phyloP scores from a whole-genome alignment of 441 rosid genomes.

The Daphne laureola region DNA sequence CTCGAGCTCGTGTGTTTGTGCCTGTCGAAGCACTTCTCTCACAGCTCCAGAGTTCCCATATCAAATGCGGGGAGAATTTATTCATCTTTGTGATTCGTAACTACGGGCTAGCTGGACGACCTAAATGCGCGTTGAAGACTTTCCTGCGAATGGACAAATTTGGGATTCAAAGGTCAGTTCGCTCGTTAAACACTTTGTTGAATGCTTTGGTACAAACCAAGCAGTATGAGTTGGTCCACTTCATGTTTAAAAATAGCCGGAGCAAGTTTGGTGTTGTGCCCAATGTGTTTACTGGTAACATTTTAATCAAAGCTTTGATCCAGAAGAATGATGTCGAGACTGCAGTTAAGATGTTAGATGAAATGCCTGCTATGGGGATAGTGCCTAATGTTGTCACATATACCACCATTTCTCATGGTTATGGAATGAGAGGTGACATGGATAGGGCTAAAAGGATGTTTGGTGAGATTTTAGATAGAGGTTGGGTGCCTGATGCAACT shows the following conservation, averaged over 20 bases:
- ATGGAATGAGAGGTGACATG: constrained; percentile 58
- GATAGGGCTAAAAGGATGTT: constrained; percentile 49
- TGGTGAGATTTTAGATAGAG: constrained; percentile 54
- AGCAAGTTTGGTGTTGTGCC: constrained; percentile 49
- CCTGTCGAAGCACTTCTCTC: constrained; percentile 55
- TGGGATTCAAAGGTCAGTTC: constrained; percentile 53
- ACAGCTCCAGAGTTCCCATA: constrained; percentile 29
- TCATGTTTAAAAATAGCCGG: constrained; percentile 42
- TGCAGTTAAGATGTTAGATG: constrained; percentile 55
- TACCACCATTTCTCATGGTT: constrained; percentile 71
- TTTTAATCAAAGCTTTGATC: constrained; percentile 63
- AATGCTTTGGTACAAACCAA: constrained; percentile 69
- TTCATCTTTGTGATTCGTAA: constrained; percentile 57
- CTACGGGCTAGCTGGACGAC: constrained; percentile 69
- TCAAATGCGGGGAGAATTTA: constrained; percentile 66
- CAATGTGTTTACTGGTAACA: constrained; percentile 64
- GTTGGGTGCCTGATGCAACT: constrained; percentile 77
- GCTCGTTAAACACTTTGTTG: constrained; percentile 69
- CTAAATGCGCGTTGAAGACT: constrained; percentile 36
- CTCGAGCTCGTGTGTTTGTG: constrained; percentile 75
- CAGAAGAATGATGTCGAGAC: constrained; percentile 45
- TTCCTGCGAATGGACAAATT: constrained; percentile 55
- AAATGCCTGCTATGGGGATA: constrained; percentile 80
- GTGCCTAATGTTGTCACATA: constrained; percentile 67
- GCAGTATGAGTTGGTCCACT: constrained; percentile 49